Evolutionary conservation across 73 alveolate genomes (phyloP).

Genomic region (Stentor coeruleus): DNA sequence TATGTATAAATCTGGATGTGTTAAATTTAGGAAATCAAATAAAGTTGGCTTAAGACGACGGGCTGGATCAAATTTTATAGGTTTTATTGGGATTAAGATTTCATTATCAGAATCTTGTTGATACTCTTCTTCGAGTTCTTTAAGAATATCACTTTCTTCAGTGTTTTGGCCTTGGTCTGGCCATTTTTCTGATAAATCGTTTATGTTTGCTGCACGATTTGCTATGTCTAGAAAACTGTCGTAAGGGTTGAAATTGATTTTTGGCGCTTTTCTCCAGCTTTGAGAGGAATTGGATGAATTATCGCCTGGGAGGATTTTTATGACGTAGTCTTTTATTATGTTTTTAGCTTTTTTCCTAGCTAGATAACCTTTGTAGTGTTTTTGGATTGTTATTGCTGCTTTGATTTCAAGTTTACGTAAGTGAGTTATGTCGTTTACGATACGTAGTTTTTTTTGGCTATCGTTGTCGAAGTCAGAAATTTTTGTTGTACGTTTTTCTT

Average conservation of each 20-base stretch:
- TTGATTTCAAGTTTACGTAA: background rate
- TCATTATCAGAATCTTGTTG: too few species aligned
- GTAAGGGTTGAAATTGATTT: background rate
- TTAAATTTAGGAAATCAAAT: background rate
- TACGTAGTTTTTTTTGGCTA: background rate
- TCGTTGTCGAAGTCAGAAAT: background rate
- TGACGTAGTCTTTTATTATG: too few species aligned
- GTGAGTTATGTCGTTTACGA: background rate
- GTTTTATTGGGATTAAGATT: too few species aligned
- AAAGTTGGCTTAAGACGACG: background rate
- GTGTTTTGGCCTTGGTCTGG: background rate
- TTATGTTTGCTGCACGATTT: too few species aligned
- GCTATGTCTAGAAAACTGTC: background rate
- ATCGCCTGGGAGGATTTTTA: background rate
- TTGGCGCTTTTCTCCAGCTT: background rate
- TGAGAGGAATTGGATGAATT: background rate
- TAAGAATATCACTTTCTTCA: background rate
- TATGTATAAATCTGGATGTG: background rate
- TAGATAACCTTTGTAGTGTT: background rate
- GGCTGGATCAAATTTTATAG: too few species aligned
- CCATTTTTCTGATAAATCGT: too few species aligned
- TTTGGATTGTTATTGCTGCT: conserved; percentile 1
- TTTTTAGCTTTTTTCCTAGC: background rate
- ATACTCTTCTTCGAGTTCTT: too few species aligned
- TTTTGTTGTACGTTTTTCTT: background rate